Evolutionary conservation across 345 rosid species (phyloP), one percentile per base, ranked within the genome.

Genomic region (Gossypium turneri): DNA sequence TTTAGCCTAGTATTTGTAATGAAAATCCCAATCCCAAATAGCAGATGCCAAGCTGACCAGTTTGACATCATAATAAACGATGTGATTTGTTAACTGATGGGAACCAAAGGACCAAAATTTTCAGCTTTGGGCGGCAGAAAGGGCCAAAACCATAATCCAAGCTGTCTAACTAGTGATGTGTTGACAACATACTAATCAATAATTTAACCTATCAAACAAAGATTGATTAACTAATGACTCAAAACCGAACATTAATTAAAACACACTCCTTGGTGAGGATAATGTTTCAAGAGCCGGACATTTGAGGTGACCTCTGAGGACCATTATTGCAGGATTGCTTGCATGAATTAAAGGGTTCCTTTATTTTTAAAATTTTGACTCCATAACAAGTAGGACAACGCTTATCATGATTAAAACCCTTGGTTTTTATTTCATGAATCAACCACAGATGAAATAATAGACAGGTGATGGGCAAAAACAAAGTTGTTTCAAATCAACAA

Each of bases 91-190:
- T 67, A 56, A 50, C 24, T 16, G 73, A 15, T 68, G 59, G 3
- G 59, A 68, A 25, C 24, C 22, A 3, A 68, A 38, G 57, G 7
- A 2, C 44, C 58, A 16, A 25, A 15, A 16, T 9, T 68, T 55
- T 68, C 58, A 8, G 24, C 38, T 50, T 50, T 50, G 73, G 73
- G 0, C 73, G 73, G 73, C 58, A 68, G 59, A 68, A 16, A 68
- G 20, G 19, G 9, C 44, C 72, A 25, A 43, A 67, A 24, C 8
- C 71, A 24, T 48, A 67, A 22, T 24, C 57, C 72, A 22, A 48
- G 56, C 72, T 67, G 57, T 67, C 38, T 3, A 22, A 24, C 15
- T 12, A 29, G 8, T 67, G 13, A 56, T 57, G 24, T 19, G 16
- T 67, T 45, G 38, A 3, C 56, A 47, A 47, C 12, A 47, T 47